phyloP scores from a whole-genome alignment of 805 yeast species.

The Blastobotrys terrestris region DNA sequence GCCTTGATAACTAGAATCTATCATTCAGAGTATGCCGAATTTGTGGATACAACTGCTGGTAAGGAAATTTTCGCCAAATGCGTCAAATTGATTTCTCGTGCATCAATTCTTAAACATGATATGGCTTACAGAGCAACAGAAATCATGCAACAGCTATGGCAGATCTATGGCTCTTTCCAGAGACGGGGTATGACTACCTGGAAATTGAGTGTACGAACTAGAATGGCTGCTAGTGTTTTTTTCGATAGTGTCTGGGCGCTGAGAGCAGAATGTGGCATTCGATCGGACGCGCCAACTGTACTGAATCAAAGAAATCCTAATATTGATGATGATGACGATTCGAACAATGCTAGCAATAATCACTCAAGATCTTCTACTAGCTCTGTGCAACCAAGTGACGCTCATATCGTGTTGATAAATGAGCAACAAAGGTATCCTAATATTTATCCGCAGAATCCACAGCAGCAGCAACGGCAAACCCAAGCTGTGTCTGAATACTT shows the following conservation, averaged over 20 bases:
- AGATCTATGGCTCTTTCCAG: conserved; percentile 58
- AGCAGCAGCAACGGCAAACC: background rate
- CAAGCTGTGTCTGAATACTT: background rate
- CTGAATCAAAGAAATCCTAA: conserved; percentile 20
- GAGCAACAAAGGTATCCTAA: background rate
- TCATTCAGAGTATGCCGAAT: conserved; percentile 64
- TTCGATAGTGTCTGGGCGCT: conserved; percentile 84
- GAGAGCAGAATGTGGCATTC: conserved; percentile 82
- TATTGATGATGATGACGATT: conserved; percentile 5
- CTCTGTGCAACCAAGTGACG: background rate
- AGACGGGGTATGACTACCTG: conserved; percentile 20
- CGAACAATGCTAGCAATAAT: background rate
- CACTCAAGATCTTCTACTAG: background rate
- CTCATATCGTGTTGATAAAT: background rate
- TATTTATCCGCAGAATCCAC: background rate
- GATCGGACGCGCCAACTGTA: conserved; percentile 31
- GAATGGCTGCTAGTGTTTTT: conserved; percentile 90
- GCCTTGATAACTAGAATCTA: conserved; percentile 72
- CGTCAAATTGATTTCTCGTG: conserved; percentile 52
- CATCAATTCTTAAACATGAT: conserved; percentile 85
- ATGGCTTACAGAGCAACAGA: conserved; percentile 90
- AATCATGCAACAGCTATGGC: conserved; percentile 93
- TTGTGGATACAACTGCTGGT: conserved; percentile 67
- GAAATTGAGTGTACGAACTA: conserved; percentile 49
- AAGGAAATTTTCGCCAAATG: conserved; percentile 41